These are phyloP conservation scores for Diplocarpon mali DNA, from an alignment of 2,329 filamentous ascomycete genomes.

Conservation along the genomic window DNA sequence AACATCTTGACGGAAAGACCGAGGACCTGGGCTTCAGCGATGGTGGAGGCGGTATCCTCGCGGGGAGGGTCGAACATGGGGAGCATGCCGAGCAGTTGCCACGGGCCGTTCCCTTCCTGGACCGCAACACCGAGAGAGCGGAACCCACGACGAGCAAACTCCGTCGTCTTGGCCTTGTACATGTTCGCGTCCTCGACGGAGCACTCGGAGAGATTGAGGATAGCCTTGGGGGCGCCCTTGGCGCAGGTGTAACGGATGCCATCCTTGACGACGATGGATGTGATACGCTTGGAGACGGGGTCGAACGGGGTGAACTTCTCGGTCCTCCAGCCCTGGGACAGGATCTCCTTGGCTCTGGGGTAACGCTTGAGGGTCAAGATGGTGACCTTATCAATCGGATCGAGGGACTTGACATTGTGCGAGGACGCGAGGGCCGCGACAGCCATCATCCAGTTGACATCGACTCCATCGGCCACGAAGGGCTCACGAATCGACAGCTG, in stretches of 20 bases:
- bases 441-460: slow-evolving; percentile 79
- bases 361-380: slow-evolving; percentile 66
- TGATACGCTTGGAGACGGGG: slow-evolving; percentile 71
- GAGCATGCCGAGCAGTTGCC: slow-evolving; percentile 65
- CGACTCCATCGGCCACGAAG: slow-evolving; percentile 64
- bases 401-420: slow-evolving; percentile 68
- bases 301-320: slow-evolving; percentile 71
- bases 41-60: slow-evolving; percentile 69
- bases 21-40: slow-evolving; percentile 63
- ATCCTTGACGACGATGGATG: slow-evolving; percentile 56
- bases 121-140: slow-evolving; percentile 69
- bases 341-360: slow-evolving; percentile 66
- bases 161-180: slow-evolving; percentile 62
- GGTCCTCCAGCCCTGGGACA: slow-evolving; percentile 63
- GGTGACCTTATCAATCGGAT: slow-evolving; percentile 71
- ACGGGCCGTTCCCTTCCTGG: slow-evolving; percentile 61
- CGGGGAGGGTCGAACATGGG: slow-evolving; percentile 74
- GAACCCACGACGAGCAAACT: slow-evolving; percentile 72
- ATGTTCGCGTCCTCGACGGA: slow-evolving; percentile 51
- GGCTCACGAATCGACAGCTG: slow-evolving; percentile 69
- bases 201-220: slow-evolving; percentile 58
- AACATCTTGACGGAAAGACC: slow-evolving; percentile 74
- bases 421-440: slow-evolving; percentile 67
- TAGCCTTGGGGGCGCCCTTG: slow-evolving; percentile 69
- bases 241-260: slow-evolving; percentile 61